Evolutionary conservation across 2,329 filamentous ascomycete species (phyloP).

Genomic region (Paraphoma sp.): DNA sequence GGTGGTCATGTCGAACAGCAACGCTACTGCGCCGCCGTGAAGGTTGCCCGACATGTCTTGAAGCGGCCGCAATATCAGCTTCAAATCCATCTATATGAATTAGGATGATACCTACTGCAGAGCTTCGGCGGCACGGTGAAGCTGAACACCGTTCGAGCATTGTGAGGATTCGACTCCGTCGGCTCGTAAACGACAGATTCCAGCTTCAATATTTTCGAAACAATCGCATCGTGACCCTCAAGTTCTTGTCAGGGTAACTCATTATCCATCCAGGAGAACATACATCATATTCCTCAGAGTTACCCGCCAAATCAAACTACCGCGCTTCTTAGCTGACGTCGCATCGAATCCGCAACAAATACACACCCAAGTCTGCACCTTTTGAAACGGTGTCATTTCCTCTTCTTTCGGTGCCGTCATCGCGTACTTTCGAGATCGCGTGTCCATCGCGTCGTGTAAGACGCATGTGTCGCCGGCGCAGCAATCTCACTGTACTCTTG

Average conservation of each 20-base stretch:
- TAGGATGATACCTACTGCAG: conserved; percentile 46
- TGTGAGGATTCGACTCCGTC: conserved; percentile 33
- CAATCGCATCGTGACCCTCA: conserved; percentile 41
- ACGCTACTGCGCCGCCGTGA: conserved; percentile 61
- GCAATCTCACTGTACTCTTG: not conserved
- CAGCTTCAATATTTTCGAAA: conserved; percentile 42
- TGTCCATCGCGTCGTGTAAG: conserved; percentile 5
- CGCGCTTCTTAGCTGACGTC: conserved; percentile 2
- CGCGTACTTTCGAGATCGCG: conserved; percentile 3
- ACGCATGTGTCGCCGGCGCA: not conserved
- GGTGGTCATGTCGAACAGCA: conserved; percentile 63
- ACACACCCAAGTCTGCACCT: conserved; percentile 25
- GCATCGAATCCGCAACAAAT: not conserved
- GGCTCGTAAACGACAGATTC: conserved; percentile 41
- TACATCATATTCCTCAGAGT: conserved; percentile 33
- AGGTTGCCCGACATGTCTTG: conserved; percentile 49
- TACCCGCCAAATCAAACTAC: conserved; percentile 27
- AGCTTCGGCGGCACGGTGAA: conserved; percentile 54
- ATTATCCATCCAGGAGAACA: not conserved
- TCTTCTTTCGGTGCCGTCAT: conserved; percentile 3
- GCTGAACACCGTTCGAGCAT: conserved; percentile 51
- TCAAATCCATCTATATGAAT: not conserved
- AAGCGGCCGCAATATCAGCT: not conserved
- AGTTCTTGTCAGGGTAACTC: conserved; percentile 4
- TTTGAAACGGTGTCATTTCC: conserved; percentile 24